Evolutionary conservation across 2,329 filamentous ascomycete species (phyloP).

Genomic region (Calonectria henricotiae): DNA sequence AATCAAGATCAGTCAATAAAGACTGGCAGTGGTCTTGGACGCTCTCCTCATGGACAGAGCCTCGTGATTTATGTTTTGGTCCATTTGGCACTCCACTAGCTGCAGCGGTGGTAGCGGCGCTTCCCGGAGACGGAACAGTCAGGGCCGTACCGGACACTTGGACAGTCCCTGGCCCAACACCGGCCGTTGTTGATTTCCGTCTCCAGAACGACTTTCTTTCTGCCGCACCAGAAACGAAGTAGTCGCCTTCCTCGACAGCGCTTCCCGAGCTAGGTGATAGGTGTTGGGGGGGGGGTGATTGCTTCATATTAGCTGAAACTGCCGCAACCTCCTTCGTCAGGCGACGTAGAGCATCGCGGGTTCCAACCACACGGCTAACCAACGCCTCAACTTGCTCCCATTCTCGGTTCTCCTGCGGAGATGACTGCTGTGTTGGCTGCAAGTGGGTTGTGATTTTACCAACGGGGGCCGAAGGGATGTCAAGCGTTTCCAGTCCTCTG

Average conservation of each 20-base stretch:
- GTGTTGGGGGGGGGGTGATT: conserved; percentile 53
- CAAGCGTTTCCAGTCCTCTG: conserved; percentile 66
- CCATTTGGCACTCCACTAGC: conserved; percentile 54
- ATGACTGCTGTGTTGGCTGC: conserved; percentile 55
- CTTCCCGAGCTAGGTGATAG: conserved; percentile 63
- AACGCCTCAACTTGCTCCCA: conserved; percentile 91
- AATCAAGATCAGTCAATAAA: conserved; percentile 87
- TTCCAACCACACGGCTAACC: conserved; percentile 88
- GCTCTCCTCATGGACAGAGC: conserved; percentile 70
- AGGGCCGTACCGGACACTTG: conserved; percentile 60
- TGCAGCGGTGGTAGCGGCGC: conserved; percentile 52
- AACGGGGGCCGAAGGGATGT: conserved; percentile 50
- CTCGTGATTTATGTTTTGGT: conserved; percentile 59
- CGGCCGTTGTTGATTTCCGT: conserved; percentile 79
- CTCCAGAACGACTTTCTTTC: conserved; percentile 89
- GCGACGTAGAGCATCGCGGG: conserved; percentile 88
- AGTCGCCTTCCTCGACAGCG: conserved; percentile 70
- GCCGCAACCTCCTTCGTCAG: conserved; percentile 88
- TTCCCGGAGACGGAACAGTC: conserved; percentile 63
- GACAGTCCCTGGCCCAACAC: conserved; percentile 60
- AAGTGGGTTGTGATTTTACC: conserved; percentile 53
- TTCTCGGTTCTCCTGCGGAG: conserved; percentile 79
- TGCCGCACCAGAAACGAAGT: conserved; percentile 62
- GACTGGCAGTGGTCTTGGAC: conserved; percentile 87
- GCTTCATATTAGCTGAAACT: conserved; percentile 66